Evolutionary conservation across 2,329 filamentous ascomycete species (phyloP), one percentile per base, ranked within the genome.

Genomic region (Aspergillus tubingensis): DNA sequence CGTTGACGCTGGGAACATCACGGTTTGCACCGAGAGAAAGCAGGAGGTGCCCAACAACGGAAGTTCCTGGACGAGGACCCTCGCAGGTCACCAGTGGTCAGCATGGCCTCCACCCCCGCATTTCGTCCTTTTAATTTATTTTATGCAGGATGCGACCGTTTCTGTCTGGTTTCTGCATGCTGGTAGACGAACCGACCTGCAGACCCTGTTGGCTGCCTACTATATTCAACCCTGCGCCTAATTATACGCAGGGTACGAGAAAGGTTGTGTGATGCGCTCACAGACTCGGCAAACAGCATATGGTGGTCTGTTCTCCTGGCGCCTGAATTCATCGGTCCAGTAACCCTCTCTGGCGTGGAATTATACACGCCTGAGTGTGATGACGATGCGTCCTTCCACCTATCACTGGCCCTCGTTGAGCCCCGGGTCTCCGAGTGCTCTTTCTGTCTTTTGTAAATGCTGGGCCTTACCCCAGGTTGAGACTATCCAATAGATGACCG

Each of bases 81-180:
- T 47, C 19, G 36, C 21, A 25, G 51, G n/a, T 8, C 21, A n/a
- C 25, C 39, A 55, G 23, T 47, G 39, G 53, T 27, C 39, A 44
- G 27, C 23, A 10, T 36, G 27, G 39, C n/a, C 39, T 17, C 17
- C 53, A 44, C 53, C 53, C 53, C 53, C 53, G 53, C 53, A 55
- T 32, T 55, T 55, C 43, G 19, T 38, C 53, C 27, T 32, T 47
- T 55, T 55, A 44, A 55, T 55, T 55, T 44, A 55, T 44, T 55
- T 55, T 44, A 55, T 55, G 53, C 39, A 47, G 53, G 39, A 32
- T 21, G 53, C 43, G 39, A 47, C 53, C 53, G 39, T 55, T 55
- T 55, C 53, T 55, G 53, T 47, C 41, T 30, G 53, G 53, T 44
- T 32, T 55, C 53, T 55, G 53, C 53, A 55, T 55, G 23, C 43